These are phyloP conservation scores for Bryoglossum gracile DNA, from an alignment of 495 filamentous ascomycete species.

Conservation along the genomic window DNA sequence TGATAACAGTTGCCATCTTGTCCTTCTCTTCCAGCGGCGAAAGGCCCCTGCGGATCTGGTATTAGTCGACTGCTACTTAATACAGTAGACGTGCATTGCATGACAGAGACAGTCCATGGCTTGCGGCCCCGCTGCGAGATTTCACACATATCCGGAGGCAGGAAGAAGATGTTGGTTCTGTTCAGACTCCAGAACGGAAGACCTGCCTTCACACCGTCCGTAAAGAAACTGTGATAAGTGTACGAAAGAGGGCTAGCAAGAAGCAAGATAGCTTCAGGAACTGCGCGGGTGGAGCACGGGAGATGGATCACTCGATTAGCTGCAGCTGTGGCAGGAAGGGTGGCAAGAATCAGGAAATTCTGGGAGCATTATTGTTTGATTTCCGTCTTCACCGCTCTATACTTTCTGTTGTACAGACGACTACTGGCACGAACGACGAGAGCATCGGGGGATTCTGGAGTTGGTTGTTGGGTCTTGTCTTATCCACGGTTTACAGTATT, in stretches of 20 bases:
- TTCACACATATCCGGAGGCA: neutral
- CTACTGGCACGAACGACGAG: neutral
- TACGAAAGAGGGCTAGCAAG: slow-evolving; percentile 1
- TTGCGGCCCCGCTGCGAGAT: slow-evolving; percentile 3
- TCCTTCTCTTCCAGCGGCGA: neutral
- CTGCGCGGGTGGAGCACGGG: slow-evolving; percentile 4
- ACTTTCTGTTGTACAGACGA: too few species aligned
- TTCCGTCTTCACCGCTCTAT: too few species aligned
- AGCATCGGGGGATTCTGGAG: neutral
- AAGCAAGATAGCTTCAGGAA: slow-evolving; percentile 8
- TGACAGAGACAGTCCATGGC: neutral
- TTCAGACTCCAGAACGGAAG: too few species aligned
- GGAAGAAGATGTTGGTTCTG: neutral
- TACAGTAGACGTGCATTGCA: too few species aligned
- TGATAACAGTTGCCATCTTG: neutral
- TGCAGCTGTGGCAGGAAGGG: neutral
- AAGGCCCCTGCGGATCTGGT: neutral
- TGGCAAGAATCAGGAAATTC: neutral
- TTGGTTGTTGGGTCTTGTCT: neutral
- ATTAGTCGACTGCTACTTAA: too few species aligned
- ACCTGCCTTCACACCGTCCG: too few species aligned
- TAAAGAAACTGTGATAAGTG: neutral
- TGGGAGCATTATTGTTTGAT: neutral
- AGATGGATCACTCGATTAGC: neutral
- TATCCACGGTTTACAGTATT: neutral